A percentile compares a stretch with the other conserved stretches of the same genome.
These are phyloP conservation scores for Botrytis sinoallii DNA, from an alignment of 2,329 filamentous ascomycete genomes.

Conservation along the genomic window DNA sequence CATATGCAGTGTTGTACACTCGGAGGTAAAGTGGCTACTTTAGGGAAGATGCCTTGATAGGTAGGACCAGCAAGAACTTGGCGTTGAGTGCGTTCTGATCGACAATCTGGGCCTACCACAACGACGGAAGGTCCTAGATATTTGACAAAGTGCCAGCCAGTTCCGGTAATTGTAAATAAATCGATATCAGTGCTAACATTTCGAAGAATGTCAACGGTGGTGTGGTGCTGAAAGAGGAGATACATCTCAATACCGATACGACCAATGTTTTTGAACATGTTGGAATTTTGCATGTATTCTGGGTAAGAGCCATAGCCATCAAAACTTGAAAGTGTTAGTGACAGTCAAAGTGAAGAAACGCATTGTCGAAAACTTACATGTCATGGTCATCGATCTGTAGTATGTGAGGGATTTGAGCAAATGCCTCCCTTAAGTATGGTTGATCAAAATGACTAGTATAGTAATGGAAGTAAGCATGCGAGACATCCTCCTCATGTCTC, in stretches of 20 bases:
- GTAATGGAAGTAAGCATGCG: slow-evolving; percentile 97
- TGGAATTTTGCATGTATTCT: slow-evolving; percentile 95
- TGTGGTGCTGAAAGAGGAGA: slow-evolving; percentile 96
- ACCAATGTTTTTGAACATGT: slow-evolving; percentile 98
- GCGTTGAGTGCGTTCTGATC: slow-evolving; percentile 84
- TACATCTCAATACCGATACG: slow-evolving; percentile 97
- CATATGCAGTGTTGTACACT: slow-evolving; percentile 96
- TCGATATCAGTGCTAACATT: slow-evolving; percentile 86
- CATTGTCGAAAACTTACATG: slow-evolving; percentile 64
- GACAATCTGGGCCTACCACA: slow-evolving; percentile 84
- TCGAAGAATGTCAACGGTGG: slow-evolving; percentile 86
- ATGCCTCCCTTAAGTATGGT: slow-evolving; percentile 88
- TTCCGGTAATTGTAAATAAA: slow-evolving; percentile 94
- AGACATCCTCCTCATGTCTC: slow-evolving; percentile 90
- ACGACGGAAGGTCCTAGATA: slow-evolving; percentile 89
- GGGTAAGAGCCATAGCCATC: slow-evolving; percentile 97
- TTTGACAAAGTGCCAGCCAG: slow-evolving; percentile 98
- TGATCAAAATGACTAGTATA: slow-evolving; percentile 99
- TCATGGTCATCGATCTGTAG: slow-evolving; percentile 95
- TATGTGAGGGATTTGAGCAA: slow-evolving; percentile 94
- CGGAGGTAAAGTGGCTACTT: slow-evolving; percentile 83
- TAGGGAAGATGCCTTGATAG: slow-evolving; percentile 96
- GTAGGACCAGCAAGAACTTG: slow-evolving; percentile 95
- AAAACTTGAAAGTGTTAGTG: slow-evolving; percentile 57
- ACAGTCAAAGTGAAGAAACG: not conserved